Base-by-base conservation (phyloP, 345 rosid genomes). In the Dovyalis caffra region DNA sequence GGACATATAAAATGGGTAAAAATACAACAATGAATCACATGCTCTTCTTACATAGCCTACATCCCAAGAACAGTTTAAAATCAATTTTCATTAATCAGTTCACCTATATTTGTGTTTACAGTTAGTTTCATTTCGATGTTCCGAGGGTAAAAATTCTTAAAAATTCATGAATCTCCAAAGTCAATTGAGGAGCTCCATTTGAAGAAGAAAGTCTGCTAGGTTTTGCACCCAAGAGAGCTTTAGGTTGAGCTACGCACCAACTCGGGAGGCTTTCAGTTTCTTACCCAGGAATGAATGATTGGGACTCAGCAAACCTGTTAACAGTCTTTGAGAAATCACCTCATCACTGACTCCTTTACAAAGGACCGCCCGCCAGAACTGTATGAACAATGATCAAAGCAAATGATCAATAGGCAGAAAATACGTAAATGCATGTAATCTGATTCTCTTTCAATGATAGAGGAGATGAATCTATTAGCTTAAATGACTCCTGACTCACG, bases 301-400 rank as follows among this genome's bases (percentile, higher is more conserved):
- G 5, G 1, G 32, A 14, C 38, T 15, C 1, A 18, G 23, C 32
- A 33, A 6, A 40, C 32, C 26, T 23, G 70, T 29, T 1, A 45
- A 43, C 11, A 32, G 1, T 49, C 64, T 28, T 51, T 5, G 12
- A 8, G 43, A n/a, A 32, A 29, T 80, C 73, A 80, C 33, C 80
- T 80, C 83, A 80, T 71, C 33, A 93, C 97, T 0, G 94, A 87
- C 84, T 93, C 92, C 79, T 95, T 95, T 35, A 95, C 96, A 79
- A 86, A 93, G 51, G 96, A 89, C 37, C 94, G 87, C 60, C 98
- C 93, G 6, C 91, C 97, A 18, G 94, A 89, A 70, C 99, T 95
- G 94, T 85, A 83, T 70, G 66, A 60, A 71, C 68, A 79, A 51
- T 25, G 62, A 70, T 66, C 64, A 21, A 47, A 47, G 53, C 20